Percentiles rank a stretch among this genome's conserved stretches.
These are phyloP conservation scores for Chytridium lagenaria DNA, from an alignment of 371 early-diverging fungal genomes.

Conservation along the genomic window DNA sequence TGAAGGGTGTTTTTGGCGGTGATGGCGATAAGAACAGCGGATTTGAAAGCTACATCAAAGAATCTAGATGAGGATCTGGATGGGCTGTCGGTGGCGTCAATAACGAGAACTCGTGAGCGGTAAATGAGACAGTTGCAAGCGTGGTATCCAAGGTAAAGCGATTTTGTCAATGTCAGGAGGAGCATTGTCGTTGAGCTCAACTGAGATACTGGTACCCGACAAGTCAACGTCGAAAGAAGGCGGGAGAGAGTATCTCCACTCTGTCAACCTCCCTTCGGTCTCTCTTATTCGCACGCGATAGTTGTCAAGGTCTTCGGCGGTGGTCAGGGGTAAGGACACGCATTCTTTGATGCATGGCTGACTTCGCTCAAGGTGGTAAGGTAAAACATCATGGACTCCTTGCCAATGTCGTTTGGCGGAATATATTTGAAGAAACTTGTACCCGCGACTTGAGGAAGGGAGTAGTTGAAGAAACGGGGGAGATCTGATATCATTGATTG, in stretches of 20 bases:
- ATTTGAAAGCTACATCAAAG: neutral
- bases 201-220: neutral
- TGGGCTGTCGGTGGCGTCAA: neutral
- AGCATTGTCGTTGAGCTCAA: neutral
- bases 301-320: neutral
- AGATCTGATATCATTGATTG: too few relatives aligned
- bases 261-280: neutral
- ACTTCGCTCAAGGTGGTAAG: neutral
- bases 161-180: conserved; percentile 2
- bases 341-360: neutral
- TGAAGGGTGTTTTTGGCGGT: neutral
- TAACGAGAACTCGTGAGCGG: neutral
- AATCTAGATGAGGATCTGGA: too few relatives aligned
- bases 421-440: neutral
- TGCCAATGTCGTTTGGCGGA: neutral
- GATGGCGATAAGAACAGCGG: neutral
- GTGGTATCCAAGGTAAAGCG: conserved; percentile 7
- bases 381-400: conserved; percentile 1
- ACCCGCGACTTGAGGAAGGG: neutral
- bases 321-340: neutral
- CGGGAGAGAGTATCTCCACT: conserved; percentile 5
- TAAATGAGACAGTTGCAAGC: conserved; percentile 9
- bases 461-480: conserved; percentile 5
- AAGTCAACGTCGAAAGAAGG: neutral
- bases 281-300: too few relatives aligned